A percentile compares a stretch with the other conserved stretches of the same genome.
These are phyloP conservation scores for Didymella pomorum DNA, from an alignment of 2,329 filamentous ascomycete genomes.

Conservation along the genomic window DNA sequence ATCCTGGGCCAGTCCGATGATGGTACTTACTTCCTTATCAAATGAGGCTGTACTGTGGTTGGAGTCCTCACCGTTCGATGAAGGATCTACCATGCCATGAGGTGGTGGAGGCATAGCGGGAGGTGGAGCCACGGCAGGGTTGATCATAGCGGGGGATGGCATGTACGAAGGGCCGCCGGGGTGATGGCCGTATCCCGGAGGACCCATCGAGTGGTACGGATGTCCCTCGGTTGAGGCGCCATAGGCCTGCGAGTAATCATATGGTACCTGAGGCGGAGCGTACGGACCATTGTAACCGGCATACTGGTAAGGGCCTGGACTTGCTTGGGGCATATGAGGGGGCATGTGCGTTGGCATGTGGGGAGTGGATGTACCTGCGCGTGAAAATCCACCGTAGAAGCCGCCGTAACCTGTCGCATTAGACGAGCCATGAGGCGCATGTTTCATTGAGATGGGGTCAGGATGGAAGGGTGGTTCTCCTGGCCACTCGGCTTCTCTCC, in stretches of 20 bases:
- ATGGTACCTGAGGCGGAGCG: conserved; percentile 44
- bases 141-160: conserved; percentile 43
- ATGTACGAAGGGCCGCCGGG: conserved; percentile 39
- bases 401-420: conserved; percentile 37
- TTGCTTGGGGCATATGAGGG: conserved; percentile 47
- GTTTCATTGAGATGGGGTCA: conserved; percentile 60
- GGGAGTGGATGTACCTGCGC: conserved; percentile 49
- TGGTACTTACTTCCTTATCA: conserved; percentile 52
- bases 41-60: conserved; percentile 46
- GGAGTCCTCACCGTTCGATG: conserved; percentile 28
- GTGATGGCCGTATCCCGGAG: conserved; percentile 39
- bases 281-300: conserved; percentile 48
- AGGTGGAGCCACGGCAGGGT: conserved; percentile 38
- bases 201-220: conserved; percentile 41
- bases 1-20: conserved; percentile 62
- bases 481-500: conserved; percentile 81
- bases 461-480: conserved; percentile 74
- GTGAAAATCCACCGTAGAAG: conserved; percentile 49
- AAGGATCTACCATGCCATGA: conserved; percentile 29
- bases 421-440: conserved; percentile 46
- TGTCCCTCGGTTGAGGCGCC: conserved; percentile 42
- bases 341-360: conserved; percentile 47
- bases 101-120: conserved; percentile 32
- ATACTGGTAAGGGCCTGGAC: conserved; percentile 50
- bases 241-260: conserved; percentile 44